Evolutionary conservation across 768 basidiomycete genomes (phyloP).

Genomic region (Lentinula lateritia): DNA sequence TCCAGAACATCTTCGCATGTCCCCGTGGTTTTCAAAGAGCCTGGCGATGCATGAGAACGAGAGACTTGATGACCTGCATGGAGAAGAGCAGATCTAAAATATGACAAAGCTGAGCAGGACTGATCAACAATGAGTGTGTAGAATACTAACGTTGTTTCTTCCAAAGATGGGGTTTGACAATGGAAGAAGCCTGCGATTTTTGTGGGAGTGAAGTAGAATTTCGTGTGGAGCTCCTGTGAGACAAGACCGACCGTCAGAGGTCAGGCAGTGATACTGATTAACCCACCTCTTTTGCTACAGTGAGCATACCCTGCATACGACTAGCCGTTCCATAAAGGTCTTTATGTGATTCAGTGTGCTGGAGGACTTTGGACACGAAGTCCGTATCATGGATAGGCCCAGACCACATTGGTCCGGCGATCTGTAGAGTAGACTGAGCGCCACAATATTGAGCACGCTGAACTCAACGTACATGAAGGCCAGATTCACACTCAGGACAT

Average conservation of each 20-base stretch:
- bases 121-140: not conserved
- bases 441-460: not conserved
- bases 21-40: conserved; percentile 89
- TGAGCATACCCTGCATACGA: conserved; percentile 95
- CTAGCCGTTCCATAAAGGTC: conserved; percentile 69
- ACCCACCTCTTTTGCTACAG: conserved; percentile 79
- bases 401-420: conserved; percentile 97
- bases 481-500: conserved; percentile 80
- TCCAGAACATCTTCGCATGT: conserved; percentile 69
- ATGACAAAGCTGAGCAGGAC: not conserved
- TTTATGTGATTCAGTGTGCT: conserved; percentile 59
- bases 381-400: conserved; percentile 74
- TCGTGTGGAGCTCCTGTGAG: conserved; percentile 62
- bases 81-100: conserved; percentile 75
- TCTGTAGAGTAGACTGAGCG: conserved; percentile 30
- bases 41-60: conserved; percentile 84
- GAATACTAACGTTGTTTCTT: conserved; percentile 63
- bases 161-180: conserved; percentile 68
- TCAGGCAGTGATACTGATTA: not conserved
- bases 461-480: conserved; percentile 58
- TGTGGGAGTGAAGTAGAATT: conserved; percentile 87
- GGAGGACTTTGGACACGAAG: conserved; percentile 72
- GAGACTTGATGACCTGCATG: conserved; percentile 83
- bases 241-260: not conserved
- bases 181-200: conserved; percentile 80